Conservation (phyloP, 1,284 basidiomycete genomes). For the Cutaneotrichosporon cavernicola region DNA sequence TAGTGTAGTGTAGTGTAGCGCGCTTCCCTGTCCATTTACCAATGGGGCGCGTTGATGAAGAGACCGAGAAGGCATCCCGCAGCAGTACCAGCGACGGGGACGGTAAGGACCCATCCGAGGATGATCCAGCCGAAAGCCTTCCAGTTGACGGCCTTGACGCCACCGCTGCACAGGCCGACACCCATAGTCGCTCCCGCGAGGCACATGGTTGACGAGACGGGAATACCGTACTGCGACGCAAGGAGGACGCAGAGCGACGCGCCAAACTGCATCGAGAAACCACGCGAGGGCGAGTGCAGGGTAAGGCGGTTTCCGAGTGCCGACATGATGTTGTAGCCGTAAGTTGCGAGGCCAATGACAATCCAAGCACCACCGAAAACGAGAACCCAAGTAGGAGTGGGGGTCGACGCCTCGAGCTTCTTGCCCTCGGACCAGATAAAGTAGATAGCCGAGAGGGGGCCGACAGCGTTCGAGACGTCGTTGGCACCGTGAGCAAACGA, state of each 20-base stretch:
- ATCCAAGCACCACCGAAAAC: slow-evolving; percentile 53
- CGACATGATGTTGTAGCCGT: slow-evolving; percentile 52
- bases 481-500: slow-evolving; percentile 57
- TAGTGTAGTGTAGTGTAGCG: too few species aligned
- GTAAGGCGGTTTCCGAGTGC: slow-evolving; percentile 56
- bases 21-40: background rate
- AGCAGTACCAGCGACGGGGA: slow-evolving; percentile 53
- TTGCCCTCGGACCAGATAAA: slow-evolving; percentile 50
- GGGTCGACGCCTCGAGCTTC: slow-evolving; percentile 42
- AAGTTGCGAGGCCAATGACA: slow-evolving; percentile 56
- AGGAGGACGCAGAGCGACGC: slow-evolving; percentile 56
- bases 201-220: slow-evolving; percentile 53
- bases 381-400: slow-evolving; percentile 55
- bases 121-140: slow-evolving; percentile 45
- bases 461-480: slow-evolving; percentile 51
- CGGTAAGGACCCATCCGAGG: slow-evolving; percentile 51
- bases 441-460: slow-evolving; percentile 53
- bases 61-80: slow-evolving; percentile 52
- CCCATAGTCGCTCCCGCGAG: slow-evolving; percentile 48
- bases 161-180: slow-evolving; percentile 52
- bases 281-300: slow-evolving; percentile 55
- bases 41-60: slow-evolving; percentile 52
- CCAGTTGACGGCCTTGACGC: slow-evolving; percentile 51
- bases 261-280: slow-evolving; percentile 58
- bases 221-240: slow-evolving; percentile 53